Percentiles rank a stretch among this genome's conserved stretches.
Conservation (phyloP, 2,329 filamentous ascomycete genomes). For the Botryotinia calthae region DNA sequence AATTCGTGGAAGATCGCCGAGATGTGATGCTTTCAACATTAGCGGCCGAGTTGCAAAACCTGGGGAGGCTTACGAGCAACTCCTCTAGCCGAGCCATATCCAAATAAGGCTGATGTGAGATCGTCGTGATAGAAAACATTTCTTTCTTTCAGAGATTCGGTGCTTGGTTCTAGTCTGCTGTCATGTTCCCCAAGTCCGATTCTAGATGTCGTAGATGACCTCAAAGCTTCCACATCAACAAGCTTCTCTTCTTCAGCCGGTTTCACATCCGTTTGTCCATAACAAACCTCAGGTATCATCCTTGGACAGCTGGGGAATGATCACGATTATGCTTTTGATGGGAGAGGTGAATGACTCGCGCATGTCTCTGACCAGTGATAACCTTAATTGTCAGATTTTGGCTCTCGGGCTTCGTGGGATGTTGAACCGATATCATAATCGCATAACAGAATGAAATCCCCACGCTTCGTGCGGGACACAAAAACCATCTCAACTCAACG, state of each 20-base stretch:
- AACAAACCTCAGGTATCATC: not conserved
- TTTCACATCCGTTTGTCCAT: not conserved
- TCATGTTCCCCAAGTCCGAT: not conserved
- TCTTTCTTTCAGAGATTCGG: not conserved
- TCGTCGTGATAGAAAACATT: not conserved
- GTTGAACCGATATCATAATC: conserved; percentile 24
- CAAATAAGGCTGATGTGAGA: not conserved
- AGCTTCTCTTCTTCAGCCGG: not conserved
- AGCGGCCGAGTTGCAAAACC: not conserved
- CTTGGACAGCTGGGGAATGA: not conserved
- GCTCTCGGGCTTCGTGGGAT: conserved; percentile 23
- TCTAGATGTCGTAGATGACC: not conserved
- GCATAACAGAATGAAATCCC: conserved; percentile 16
- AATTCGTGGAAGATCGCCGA: not conserved
- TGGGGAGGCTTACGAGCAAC: not conserved
- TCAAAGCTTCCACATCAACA: not conserved
- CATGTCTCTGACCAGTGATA: not conserved
- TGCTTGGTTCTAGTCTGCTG: not conserved
- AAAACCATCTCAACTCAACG: not conserved
- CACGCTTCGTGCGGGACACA: not conserved
- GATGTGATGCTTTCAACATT: not conserved
- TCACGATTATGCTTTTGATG: not conserved
- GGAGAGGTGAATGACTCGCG: not conserved
- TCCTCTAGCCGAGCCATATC: not conserved
- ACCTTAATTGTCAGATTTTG: not conserved